Conservation (phyloP, 768 basidiomycete species). For the Russula brevipes region DNA sequence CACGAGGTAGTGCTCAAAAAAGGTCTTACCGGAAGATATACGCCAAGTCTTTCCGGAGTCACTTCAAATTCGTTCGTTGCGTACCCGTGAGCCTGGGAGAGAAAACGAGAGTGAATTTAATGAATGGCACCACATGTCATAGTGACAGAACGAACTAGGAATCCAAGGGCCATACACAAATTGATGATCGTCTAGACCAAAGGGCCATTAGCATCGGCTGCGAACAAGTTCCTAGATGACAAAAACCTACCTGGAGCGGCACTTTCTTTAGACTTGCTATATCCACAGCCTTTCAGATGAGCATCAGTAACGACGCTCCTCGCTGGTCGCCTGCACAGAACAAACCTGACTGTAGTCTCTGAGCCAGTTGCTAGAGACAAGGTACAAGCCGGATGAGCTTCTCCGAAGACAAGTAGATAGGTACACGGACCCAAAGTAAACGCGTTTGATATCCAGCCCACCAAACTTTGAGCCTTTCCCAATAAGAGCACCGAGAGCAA, state of each 20-base stretch:
- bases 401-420: background rate
- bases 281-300: constrained; percentile 61
- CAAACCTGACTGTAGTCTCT: constrained; percentile 77
- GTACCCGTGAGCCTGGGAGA: constrained; percentile 63
- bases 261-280: constrained; percentile 73
- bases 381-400: background rate
- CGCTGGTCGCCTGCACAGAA: background rate
- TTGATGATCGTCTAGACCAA: constrained; percentile 72
- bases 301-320: background rate
- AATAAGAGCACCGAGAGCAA: constrained; percentile 54
- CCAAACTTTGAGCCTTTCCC: constrained; percentile 63
- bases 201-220: constrained; percentile 1
- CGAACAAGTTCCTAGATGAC: background rate
- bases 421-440: constrained; percentile 67
- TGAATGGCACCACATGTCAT: background rate
- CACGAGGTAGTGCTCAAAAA: too few species aligned
- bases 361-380: constrained; percentile 64
- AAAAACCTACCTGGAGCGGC: constrained; percentile 50
- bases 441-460: constrained; percentile 75
- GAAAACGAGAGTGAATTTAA: background rate
- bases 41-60: constrained; percentile 72
- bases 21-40: constrained; percentile 68
- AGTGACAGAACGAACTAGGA: constrained; percentile 49
- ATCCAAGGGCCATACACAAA: constrained; percentile 85
- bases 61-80: constrained; percentile 85